Percentiles rank a stretch among this genome's conserved stretches.
Conservation (phyloP, 2,329 filamentous ascomycete genomes). For the Aspergillus versicolor region DNA sequence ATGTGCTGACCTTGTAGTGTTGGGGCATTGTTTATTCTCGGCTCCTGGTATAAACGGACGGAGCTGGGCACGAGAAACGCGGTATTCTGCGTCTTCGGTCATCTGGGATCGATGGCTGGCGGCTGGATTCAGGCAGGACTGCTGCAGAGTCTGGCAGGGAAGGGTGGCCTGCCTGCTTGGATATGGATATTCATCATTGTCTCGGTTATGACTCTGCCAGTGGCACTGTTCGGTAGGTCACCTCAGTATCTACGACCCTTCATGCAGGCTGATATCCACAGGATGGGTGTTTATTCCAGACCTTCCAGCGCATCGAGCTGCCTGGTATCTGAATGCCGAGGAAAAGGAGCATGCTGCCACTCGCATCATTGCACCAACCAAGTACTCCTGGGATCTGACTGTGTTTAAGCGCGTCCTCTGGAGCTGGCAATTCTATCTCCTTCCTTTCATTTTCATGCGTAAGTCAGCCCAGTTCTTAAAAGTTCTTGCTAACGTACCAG, state of each 20-base stretch:
- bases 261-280: slow-evolving; percentile 10
- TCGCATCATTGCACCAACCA: slow-evolving; percentile 35
- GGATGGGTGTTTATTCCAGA: slow-evolving; percentile 49
- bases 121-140: slow-evolving; percentile 48
- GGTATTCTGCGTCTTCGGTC: slow-evolving; percentile 41
- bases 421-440: slow-evolving; percentile 49
- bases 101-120: slow-evolving; percentile 46
- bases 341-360: slow-evolving; percentile 37
- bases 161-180: slow-evolving; percentile 41
- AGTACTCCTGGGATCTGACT: slow-evolving; percentile 27
- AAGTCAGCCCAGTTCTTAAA: slow-evolving; percentile 7
- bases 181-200: slow-evolving; percentile 48
- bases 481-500: slow-evolving; percentile 6
- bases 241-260: too few species aligned
- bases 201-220: slow-evolving; percentile 43
- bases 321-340: slow-evolving; percentile 39
- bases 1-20: slow-evolving; percentile 25
- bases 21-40: slow-evolving; percentile 47
- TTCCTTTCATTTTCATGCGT: slow-evolving; percentile 49
- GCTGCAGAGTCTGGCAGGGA: slow-evolving; percentile 36
- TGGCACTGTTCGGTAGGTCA: slow-evolving; percentile 39
- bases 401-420: slow-evolving; percentile 37
- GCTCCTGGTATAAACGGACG: slow-evolving; percentile 46
- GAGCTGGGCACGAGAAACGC: slow-evolving; percentile 40
- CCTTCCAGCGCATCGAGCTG: slow-evolving; percentile 42